Evolutionary conservation across 2,329 filamentous ascomycete genomes (phyloP).

Genomic region (Beauveria asiatica): DNA sequence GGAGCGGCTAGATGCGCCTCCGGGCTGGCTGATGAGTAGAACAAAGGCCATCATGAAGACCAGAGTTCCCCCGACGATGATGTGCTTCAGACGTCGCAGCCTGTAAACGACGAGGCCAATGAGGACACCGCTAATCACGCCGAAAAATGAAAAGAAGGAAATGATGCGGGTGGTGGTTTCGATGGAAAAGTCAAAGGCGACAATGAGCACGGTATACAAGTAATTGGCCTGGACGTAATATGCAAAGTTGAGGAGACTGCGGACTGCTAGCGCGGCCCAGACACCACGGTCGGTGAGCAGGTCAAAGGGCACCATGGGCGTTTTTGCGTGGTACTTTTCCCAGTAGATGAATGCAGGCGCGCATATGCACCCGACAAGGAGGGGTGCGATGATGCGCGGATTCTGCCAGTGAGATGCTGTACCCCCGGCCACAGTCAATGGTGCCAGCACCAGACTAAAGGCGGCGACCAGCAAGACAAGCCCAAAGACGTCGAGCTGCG

Average conservation of each 20-base stretch:
- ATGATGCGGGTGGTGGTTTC: conserved; percentile 46
- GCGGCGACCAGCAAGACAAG: conserved; percentile 37
- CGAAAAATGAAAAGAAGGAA: conserved; percentile 45
- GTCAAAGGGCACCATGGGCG: conserved; percentile 48
- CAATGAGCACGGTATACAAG: conserved; percentile 49
- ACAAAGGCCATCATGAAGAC: conserved; percentile 49
- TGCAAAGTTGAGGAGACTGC: conserved; percentile 38
- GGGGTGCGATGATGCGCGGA: conserved; percentile 40
- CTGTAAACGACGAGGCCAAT: conserved; percentile 43
- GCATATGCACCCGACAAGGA: conserved; percentile 41
- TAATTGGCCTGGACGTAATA: conserved; percentile 54
- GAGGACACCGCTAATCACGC: conserved; percentile 44
- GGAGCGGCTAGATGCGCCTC: conserved; percentile 31
- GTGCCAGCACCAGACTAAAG: conserved; percentile 39
- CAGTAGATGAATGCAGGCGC: conserved; percentile 43
- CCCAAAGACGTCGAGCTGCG: conserved; percentile 45
- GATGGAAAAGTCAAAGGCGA: conserved; percentile 48
- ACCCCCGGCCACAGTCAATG: conserved; percentile 47
- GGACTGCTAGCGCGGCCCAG: conserved; percentile 51
- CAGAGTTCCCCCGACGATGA: conserved; percentile 48
- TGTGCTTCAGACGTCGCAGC: conserved; percentile 45
- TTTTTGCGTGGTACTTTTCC: conserved; percentile 40
- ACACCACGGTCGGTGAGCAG: conserved; percentile 51
- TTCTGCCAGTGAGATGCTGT: conserved; percentile 38
- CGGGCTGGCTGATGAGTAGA: conserved; percentile 46